These are phyloP conservation scores for Naegleria gruberi DNA, from an alignment of 208 protist species.

Conservation along the genomic window DNA sequence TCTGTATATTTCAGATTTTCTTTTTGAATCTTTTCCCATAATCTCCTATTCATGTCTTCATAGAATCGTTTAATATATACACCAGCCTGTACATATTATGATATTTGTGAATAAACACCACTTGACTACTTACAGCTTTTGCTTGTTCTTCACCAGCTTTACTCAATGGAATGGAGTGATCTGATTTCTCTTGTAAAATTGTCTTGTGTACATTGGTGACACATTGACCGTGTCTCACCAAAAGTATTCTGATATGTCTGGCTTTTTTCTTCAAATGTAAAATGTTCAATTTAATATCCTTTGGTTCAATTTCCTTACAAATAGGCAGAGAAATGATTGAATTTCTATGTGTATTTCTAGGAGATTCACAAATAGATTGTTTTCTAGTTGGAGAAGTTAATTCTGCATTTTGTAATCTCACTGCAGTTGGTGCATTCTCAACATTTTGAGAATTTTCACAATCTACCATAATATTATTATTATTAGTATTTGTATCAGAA, in stretches of 20 bases:
- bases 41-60: background rate
- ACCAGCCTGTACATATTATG: too few relatives aligned
- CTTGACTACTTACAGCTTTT: background rate
- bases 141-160: background rate
- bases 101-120: too few relatives aligned
- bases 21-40: background rate
- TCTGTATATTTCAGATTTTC: background rate
- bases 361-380: too few relatives aligned
- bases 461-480: too few relatives aligned
- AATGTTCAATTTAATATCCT: background rate
- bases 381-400: too few relatives aligned
- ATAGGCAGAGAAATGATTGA: too few relatives aligned
- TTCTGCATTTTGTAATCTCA: too few relatives aligned
- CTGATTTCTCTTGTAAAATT: background rate
- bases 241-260: background rate
- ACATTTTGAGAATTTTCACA: too few relatives aligned
- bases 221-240: background rate
- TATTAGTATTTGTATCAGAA: too few relatives aligned
- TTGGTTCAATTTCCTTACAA: background rate
- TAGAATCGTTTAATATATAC: background rate
- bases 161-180: conserved; percentile 8
- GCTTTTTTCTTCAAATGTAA: background rate
- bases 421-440: too few relatives aligned
- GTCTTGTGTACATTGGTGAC: background rate
- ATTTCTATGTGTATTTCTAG: too few relatives aligned